Percentiles rank a stretch among this genome's conserved stretches.
Evolutionary conservation across 768 basidiomycete species (phyloP).

Genomic region (Jaapia argillacea): DNA sequence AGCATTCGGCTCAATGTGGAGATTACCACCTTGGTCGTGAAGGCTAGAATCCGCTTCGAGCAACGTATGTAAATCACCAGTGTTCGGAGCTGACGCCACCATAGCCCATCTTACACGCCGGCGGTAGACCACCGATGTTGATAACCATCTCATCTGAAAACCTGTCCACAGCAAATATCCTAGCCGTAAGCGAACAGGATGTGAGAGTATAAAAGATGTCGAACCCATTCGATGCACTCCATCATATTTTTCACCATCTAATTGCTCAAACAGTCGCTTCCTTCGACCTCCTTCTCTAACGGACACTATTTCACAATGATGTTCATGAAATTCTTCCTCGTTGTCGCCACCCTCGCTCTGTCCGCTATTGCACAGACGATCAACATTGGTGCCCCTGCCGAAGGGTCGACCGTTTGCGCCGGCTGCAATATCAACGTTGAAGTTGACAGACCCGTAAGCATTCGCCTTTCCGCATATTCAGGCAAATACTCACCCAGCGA

Average conservation of each 20-base stretch:
- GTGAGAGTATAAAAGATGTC: not conserved
- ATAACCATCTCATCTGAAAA: too few relatives aligned
- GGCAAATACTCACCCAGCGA: not conserved
- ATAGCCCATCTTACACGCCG: too few relatives aligned
- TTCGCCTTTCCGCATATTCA: not conserved
- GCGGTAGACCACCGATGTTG: too few relatives aligned
- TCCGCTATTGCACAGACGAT: conserved; percentile 20
- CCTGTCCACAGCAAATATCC: too few relatives aligned
- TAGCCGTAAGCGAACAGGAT: too few relatives aligned
- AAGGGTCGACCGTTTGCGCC: conserved; percentile 12
- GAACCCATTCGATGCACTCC: not conserved
- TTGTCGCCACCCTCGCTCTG: conserved; percentile 12
- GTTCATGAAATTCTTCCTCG: conserved; percentile 9
- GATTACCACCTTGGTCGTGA: too few relatives aligned
- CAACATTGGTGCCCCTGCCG: conserved; percentile 19
- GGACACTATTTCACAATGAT: conserved; percentile 12
- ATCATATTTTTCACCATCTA: not conserved
- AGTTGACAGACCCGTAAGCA: conserved; percentile 22
- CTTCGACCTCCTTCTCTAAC: conserved; percentile 18
- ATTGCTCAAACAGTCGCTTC: conserved; percentile 16
- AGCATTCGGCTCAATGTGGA: too few relatives aligned
- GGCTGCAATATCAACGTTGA: conserved; percentile 23
- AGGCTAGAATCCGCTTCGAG: too few relatives aligned
- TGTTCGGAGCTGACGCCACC: too few relatives aligned
- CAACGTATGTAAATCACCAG: too few relatives aligned